phyloP scores from a whole-genome alignment of 164 flowering plant genomes.

The Protea cynaroides region DNA sequence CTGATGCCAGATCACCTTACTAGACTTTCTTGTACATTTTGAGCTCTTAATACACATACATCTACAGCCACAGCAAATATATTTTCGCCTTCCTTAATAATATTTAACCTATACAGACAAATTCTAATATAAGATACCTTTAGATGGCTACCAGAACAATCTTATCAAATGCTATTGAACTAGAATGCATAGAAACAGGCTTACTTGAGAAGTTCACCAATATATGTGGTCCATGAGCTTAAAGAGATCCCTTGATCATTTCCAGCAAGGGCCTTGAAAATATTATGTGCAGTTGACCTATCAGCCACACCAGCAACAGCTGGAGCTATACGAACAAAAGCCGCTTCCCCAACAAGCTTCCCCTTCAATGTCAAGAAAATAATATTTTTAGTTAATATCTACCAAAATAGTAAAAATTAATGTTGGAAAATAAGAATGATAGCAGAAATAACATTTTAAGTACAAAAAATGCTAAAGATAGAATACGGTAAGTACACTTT shows the following conservation, averaged over 20 bases:
- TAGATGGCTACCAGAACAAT: too few species aligned
- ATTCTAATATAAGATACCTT: too few species aligned
- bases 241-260: constrained; percentile 63
- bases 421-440: background rate
- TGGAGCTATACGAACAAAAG: constrained; percentile 89
- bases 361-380: constrained; percentile 32
- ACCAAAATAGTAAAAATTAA: background rate
- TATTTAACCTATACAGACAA: too few species aligned
- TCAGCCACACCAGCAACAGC: constrained; percentile 93
- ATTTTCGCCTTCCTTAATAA: too few species aligned
- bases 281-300: constrained; percentile 71
- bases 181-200: constrained; percentile 7
- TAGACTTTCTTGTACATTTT: too few species aligned
- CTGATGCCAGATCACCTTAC: too few species aligned
- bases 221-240: constrained; percentile 55
- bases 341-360: constrained; percentile 65
- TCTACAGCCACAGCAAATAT: too few species aligned
- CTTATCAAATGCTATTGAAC: too few species aligned
- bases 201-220: constrained; percentile 77
- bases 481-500: too few species aligned
- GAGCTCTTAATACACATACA: too few species aligned
- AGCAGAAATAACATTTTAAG: background rate
- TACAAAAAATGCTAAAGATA: background rate
- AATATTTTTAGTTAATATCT: constrained; percentile 8
- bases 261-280: constrained; percentile 85